Evolutionary conservation across 2,329 filamentous ascomycete species (phyloP), one percentile per base, ranked within the genome.

Genomic region (Paraphaeosphaeria minitans): DNA sequence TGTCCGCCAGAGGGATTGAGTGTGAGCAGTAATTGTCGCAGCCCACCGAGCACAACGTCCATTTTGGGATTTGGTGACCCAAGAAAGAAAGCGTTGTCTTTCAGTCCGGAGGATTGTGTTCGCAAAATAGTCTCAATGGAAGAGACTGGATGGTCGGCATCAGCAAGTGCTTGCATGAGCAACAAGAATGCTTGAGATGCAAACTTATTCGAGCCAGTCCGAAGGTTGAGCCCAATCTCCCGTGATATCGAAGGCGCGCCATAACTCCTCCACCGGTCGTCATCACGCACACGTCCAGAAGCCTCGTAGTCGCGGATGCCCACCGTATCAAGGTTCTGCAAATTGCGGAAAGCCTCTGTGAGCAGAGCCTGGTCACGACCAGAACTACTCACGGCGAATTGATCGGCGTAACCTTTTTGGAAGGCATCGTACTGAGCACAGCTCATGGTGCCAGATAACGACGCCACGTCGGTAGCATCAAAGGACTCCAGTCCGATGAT

Each of bases 291-390:
- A 4, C 86, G 83, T 10, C 71, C 79, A 0, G 4, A 22, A 0
- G 83, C 83, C 66, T 83, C 77, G 72, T 84, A 88, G 67, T 89
- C 85, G 19, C 87, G 82, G 24, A 90, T 75, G 24, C 85, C 83
- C 14, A 90, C 71, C 0, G 81, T 84, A 31, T 83, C 74, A 5
- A 89, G 80, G 55, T 85, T 84, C 0, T 72, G 68, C 4, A 90
- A 77, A 35, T 83, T 81, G 10, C 71, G 66, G 53, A 90, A 84
- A 1, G 86, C 87, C 33, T 84, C 79, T 0, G 79, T 75, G 16
- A 90, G 80, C 80, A 89, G 80, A 7, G 82, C 78, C 1, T 79
- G 71, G 24, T 84, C 83, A 1, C 76, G 68, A 0, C 86, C 85
- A 0, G 79, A 81, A 29, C 60, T 59, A 7, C 77, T 16, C 4